Percentiles rank a stretch among this genome's conserved stretches.
phyloP scores from a whole-genome alignment of 495 filamentous ascomycete species.

The Podospora tetraspora region DNA sequence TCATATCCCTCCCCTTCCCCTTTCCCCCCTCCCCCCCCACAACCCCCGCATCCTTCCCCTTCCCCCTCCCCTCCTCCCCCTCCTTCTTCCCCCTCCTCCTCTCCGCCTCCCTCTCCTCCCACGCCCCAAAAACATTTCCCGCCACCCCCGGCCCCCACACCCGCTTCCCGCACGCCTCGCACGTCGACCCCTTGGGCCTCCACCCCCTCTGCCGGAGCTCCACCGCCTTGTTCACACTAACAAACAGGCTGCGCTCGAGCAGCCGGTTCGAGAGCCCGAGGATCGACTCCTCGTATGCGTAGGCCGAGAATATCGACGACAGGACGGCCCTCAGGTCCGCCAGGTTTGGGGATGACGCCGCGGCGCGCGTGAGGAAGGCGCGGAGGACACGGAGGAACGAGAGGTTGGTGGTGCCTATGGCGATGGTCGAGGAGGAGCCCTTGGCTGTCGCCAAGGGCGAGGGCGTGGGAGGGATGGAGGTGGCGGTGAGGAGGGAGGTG shows the following conservation, averaged over 20 bases:
- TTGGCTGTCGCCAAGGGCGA: neutral
- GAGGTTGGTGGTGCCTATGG: conserved; percentile 50
- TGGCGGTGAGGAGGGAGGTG: conserved; percentile 74
- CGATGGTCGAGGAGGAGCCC: conserved; percentile 23
- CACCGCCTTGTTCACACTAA: conserved; percentile 70
- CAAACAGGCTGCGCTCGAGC: conserved; percentile 84
- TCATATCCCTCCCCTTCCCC: conserved; percentile 29
- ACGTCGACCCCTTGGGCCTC: conserved; percentile 78
- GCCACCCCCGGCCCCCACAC: conserved; percentile 89
- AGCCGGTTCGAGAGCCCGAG: conserved; percentile 78
- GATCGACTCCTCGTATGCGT: conserved; percentile 87
- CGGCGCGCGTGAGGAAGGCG: conserved; percentile 81
- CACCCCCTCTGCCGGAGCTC: conserved; percentile 79
- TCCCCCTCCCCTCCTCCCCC: conserved; percentile 28
- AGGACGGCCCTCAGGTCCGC: conserved; percentile 82
- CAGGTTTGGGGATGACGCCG: conserved; percentile 74
- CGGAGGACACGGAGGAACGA: conserved; percentile 87
- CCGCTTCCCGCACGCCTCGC: conserved; percentile 75
- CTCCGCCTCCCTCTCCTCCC: conserved; percentile 59
- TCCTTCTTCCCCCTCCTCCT: conserved; percentile 32
- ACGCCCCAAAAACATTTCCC: conserved; percentile 70
- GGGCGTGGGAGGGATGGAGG: conserved; percentile 38
- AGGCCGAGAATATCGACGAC: conserved; percentile 85
- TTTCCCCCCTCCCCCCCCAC: conserved; percentile 27
- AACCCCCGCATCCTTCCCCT: conserved; percentile 16